phyloP scores from a whole-genome alignment of 352 stramenopile species.

The Peronosclerospora sorghi region DNA sequence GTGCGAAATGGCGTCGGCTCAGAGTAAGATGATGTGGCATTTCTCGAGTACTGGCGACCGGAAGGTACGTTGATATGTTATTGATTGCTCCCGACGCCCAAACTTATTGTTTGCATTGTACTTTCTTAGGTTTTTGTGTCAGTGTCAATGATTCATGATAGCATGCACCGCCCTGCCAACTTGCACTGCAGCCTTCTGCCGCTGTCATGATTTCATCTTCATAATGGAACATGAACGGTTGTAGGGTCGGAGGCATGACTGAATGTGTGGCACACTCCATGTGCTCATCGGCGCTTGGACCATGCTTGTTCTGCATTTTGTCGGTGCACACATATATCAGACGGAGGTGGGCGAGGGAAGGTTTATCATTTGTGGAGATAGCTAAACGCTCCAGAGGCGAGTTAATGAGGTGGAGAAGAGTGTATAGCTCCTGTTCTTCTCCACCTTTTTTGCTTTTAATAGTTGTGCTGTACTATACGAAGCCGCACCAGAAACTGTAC shows the following conservation, averaged over 20 bases:
- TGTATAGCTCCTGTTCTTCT: conserved; percentile 1
- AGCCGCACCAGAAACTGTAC: conserved; percentile 11
- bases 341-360: background rate
- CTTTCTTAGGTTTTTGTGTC: conserved; percentile 59
- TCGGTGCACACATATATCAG: background rate
- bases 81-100: background rate
- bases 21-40: conserved; percentile 83
- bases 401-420: conserved; percentile 7
- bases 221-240: conserved; percentile 1
- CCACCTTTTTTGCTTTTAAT: conserved; percentile 24
- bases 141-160: conserved; percentile 75
- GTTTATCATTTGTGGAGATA: conserved; percentile 14
- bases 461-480: conserved; percentile 35
- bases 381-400: conserved; percentile 2
- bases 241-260: conserved; percentile 2
- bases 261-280: conserved; percentile 2
- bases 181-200: conserved; percentile 71
- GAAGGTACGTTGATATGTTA: conserved; percentile 29
- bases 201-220: conserved; percentile 37
- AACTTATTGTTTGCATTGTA: conserved; percentile 4
- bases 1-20: conserved; percentile 63
- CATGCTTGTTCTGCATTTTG: conserved; percentile 3
- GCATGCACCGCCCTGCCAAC: conserved; percentile 59
- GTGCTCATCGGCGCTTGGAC: conserved; percentile 1
- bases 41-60: conserved; percentile 56